Evolutionary conservation across 129 eudicot genomes (phyloP).

Genomic region (Flaveria robusta): DNA sequence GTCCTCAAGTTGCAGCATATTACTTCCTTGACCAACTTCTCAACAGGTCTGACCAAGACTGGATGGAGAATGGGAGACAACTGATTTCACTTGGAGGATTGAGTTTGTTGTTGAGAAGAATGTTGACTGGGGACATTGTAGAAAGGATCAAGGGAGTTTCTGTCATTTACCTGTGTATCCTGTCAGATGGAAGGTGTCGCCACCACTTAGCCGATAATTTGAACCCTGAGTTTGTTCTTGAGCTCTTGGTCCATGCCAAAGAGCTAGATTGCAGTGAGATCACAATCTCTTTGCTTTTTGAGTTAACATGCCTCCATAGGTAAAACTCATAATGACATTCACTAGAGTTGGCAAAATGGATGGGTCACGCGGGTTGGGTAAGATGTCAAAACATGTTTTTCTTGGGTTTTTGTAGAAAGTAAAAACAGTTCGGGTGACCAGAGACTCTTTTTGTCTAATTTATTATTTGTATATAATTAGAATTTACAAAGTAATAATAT

Average conservation of each 20-base stretch:
- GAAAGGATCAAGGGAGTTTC: conserved; percentile 57
- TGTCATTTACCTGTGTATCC: conserved; percentile 49
- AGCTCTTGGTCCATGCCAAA: conserved; percentile 45
- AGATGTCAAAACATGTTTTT: conserved; percentile 10
- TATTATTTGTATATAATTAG: background rate
- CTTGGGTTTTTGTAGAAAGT: background rate
- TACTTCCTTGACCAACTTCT: conserved; percentile 68
- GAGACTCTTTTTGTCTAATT: background rate
- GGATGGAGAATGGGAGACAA: conserved; percentile 58
- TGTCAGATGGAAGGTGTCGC: conserved; percentile 75
- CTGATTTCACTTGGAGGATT: conserved; percentile 68
- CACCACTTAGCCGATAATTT: conserved; percentile 58
- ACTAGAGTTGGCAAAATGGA: conserved; percentile 1
- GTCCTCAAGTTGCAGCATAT: conserved; percentile 72
- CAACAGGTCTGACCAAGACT: conserved; percentile 63
- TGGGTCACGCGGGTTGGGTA: background rate
- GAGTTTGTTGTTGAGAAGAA: conserved; percentile 58
- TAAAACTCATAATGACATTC: conserved; percentile 17
- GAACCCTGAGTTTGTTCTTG: conserved; percentile 50
- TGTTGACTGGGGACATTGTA: conserved; percentile 49
- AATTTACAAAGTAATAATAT: background rate
- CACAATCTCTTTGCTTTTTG: conserved; percentile 50
- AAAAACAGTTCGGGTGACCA: background rate
- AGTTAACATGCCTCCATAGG: conserved; percentile 71
- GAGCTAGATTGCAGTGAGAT: conserved; percentile 30